Evolutionary conservation across 2,329 filamentous ascomycete genomes (phyloP), one percentile per base, ranked within the genome.

Genomic region (Cryphonectria japonica): DNA sequence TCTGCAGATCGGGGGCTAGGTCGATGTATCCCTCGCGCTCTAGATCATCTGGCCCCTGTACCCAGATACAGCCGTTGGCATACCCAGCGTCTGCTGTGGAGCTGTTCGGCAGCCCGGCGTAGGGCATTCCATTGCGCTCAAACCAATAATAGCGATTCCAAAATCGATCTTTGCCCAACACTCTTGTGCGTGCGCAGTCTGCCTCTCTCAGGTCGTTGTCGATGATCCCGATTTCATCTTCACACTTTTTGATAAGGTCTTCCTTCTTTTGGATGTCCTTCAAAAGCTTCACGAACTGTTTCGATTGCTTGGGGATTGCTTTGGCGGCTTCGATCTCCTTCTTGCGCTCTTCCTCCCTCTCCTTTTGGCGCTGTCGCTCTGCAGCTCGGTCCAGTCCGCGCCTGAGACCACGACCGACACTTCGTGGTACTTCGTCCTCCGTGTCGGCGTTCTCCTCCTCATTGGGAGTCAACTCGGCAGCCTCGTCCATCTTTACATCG

Each of bases 61-160:
- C 91, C 96, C 96, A 99, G 70, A 99, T 87, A 71, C 95, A 93
- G 11, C 94, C 96, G 79, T 98, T 99, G 57, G 95, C 95, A 78
- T 98, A 99, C 11, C 89, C 91, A 32, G 95, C 94, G 62, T 90
- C 86, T 0, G 94, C 92, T 1, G 95, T 98, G 22, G 95, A 98
- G 80, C 94, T 97, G 74, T 88, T 89, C 0, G 95, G 95, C 69
- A 98, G 86, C 5, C 96, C 96, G 43, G 88, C 94, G 77, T 95
- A 97, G 0, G 96, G 96, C 95, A 98, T 98, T 34, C 95, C 96
- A 78, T 98, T 99, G 73, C 95, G 92, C 82, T 99, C 96, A 80
- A 98, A 98, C 95, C 96, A 99, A 85, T 97, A 98, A 82, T 98
- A 99, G 68, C 95, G 90, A 81, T 99, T 98, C 90, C 95, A 97